Evolutionary conservation across 441 rosid genomes (phyloP), one percentile per base, ranked within the genome.

Genomic region (Erodium moschatum): DNA sequence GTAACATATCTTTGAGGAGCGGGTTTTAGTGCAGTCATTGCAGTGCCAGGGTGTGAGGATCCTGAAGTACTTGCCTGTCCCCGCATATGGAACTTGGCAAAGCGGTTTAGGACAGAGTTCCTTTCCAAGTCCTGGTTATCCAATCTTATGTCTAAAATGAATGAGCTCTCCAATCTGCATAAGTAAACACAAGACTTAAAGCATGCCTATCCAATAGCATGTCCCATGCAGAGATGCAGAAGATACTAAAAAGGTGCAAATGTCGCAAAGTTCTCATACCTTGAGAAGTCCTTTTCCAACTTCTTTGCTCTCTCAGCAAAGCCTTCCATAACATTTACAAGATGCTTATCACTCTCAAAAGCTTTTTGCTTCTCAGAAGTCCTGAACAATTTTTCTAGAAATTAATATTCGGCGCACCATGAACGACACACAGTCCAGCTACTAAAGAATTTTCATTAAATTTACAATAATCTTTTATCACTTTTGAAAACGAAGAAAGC

Each of bases 121-220:
- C 75, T 93, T 81, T 89, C 98, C 67, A 90, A 79, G 61, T 93
- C 97, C 72, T 84, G 83, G 69, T 84, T 81, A 74, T 89, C 97
- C 63, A 88, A 81, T 77, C 85, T 79, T 79, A 89, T 38, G 82
- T 85, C 94, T 65, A 80, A 46, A 21, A 89, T 69, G 42, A 91
- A 80, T 65, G 78, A 78, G 78, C 83, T 77, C 75, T 89, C 90
- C 80, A 89, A 69, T 77, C 98, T 93, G 92, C 83, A 83, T 38
- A 52, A 73, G 56, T 56, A 16, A 16, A 16, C 62, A 16, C 27
- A 56, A 56, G 3, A 56, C 27, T 56, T 56, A 56, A 56, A 18
- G 24, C 27, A 56, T 6, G 62, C 62, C 27, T 56, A 18, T 18
- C 29, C 6, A 56, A 56, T 9, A n/a, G 50, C n/a, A 44, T 44